Evolutionary conservation across 2,329 filamentous ascomycete species (phyloP), one percentile per base, ranked within the genome.

Genomic region (Talaromyces sp.): DNA sequence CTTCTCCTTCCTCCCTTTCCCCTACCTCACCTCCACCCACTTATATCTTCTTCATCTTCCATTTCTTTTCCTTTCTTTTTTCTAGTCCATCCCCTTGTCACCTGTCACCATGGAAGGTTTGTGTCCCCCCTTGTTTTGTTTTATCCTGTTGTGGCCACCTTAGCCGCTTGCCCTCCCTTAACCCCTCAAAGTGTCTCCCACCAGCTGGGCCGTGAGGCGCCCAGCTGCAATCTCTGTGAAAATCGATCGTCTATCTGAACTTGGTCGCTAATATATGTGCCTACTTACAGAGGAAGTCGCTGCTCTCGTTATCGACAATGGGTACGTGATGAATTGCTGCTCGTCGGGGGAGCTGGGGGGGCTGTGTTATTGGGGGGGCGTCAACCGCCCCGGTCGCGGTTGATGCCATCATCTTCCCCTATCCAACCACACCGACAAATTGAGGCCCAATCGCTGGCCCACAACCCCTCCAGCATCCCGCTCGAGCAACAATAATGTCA

Each of bases 301-400:
- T 81, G 94, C 94, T 81, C 92, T 99, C 90, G 94, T 99, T 82
- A 97, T 99, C 84, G 94, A 99, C 92, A 99, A 99, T 97, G 94
- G 94, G 94, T 99, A 93, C 90, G 92, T 83, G 81, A 72, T 66
- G 65, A 68, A 64, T 67, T 56, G 40, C 47, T 58, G 58, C 53
- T 54, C 42, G 49, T 56, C 63, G 56, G 44, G 44, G 39, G 30
- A 51, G 51, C 51, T 52, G 47, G 51, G 29, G 36, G 46, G 36
- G 49, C 43, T 64, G 68, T 66, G 68, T 74, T 46, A 49, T 14
- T 20, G 22, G 39, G 40, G 40, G 47, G 57, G 46, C 56, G 51
- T 53, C 30, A 47, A 56, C 47, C 47, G 20, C 33, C 53, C 54
- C 62, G 62, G 62, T 63, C 62, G 62, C 62, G 59, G 57, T 58